These are phyloP conservation scores for Xylariaceae sp. DNA, from an alignment of 2,329 filamentous ascomycete species.

Conservation along the genomic window DNA sequence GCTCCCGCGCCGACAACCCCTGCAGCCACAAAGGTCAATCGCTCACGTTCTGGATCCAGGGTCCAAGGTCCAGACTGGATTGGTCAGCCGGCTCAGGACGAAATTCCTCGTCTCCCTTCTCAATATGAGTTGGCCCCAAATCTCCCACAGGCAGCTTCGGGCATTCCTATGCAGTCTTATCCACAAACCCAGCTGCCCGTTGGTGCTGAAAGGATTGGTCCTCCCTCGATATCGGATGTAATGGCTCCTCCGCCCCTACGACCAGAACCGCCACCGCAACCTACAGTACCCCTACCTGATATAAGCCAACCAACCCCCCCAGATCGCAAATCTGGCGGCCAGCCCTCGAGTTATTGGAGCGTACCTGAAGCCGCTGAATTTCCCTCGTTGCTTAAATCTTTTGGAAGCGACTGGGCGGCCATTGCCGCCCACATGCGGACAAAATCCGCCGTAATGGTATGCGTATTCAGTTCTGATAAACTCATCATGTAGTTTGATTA, in stretches of 20 bases:
- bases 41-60: slow-evolving; percentile 54
- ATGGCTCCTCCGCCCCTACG: slow-evolving; percentile 55
- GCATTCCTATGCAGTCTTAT: slow-evolving; percentile 34
- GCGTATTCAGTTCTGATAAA: slow-evolving; percentile 24
- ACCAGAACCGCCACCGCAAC: slow-evolving; percentile 50
- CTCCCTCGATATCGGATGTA: slow-evolving; percentile 45
- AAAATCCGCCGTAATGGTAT: slow-evolving; percentile 82
- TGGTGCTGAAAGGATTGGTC: slow-evolving; percentile 27
- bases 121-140: slow-evolving; percentile 43
- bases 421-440: slow-evolving; percentile 78
- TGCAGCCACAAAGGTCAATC: slow-evolving; percentile 40
- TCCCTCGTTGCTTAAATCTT: slow-evolving; percentile 64
- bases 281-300: slow-evolving; percentile 50
- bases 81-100: slow-evolving; percentile 35
- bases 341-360: slow-evolving; percentile 82
- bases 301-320: slow-evolving; percentile 40
- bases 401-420: slow-evolving; percentile 72
- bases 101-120: slow-evolving; percentile 39
- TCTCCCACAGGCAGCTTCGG: slow-evolving; percentile 41
- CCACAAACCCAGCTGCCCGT: slow-evolving; percentile 29
- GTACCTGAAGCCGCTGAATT: slow-evolving; percentile 78
- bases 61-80: slow-evolving; percentile 43
- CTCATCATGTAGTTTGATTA: slow-evolving; percentile 18
- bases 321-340: slow-evolving; percentile 51
- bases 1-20: slow-evolving; percentile 19